A percentile compares a stretch with the other conserved stretches of the same genome.
Evolutionary conservation across 768 basidiomycete genomes (phyloP).

Genomic region (Mycena amicta): DNA sequence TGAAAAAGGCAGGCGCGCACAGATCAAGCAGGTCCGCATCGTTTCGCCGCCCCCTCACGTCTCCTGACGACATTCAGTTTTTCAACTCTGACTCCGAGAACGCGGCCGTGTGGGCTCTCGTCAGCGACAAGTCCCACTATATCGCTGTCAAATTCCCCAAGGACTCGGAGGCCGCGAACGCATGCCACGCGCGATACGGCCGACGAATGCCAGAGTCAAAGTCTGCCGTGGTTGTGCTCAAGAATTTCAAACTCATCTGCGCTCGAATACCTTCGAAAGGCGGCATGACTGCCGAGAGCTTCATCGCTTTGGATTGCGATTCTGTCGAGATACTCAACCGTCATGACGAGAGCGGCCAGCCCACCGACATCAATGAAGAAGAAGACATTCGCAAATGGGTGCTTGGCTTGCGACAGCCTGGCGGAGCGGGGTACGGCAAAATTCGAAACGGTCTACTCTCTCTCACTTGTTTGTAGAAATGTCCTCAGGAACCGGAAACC

Average conservation of each 20-base stretch:
- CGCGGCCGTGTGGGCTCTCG: slow-evolving; percentile 59
- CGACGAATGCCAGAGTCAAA: slow-evolving; percentile 47
- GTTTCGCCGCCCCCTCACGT: slow-evolving; percentile 1
- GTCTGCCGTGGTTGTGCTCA: slow-evolving; percentile 50
- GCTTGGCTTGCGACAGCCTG: not conserved
- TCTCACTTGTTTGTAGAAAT: no score
- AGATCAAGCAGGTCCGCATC: not conserved
- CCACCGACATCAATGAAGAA: slow-evolving; percentile 46
- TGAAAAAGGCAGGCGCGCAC: not conserved
- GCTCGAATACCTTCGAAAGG: slow-evolving; percentile 48
- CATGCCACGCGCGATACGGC: slow-evolving; percentile 22
- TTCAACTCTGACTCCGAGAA: slow-evolving; percentile 47
- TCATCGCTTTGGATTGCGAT: slow-evolving; percentile 59
- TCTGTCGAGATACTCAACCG: slow-evolving; percentile 45
- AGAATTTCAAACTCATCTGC: slow-evolving; percentile 52
- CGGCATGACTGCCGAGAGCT: slow-evolving; percentile 38
- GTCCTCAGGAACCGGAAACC: not conserved
- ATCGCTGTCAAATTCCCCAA: slow-evolving; percentile 59
- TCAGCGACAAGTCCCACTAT: slow-evolving; percentile 57
- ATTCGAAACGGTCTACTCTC: no score
- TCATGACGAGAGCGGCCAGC: slow-evolving; percentile 49
- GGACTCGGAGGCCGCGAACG: slow-evolving; percentile 47
- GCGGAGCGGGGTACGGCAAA: not conserved
- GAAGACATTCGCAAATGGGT: slow-evolving; percentile 53
- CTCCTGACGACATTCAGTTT: slow-evolving; percentile 43